Percentiles rank a stretch among this genome's conserved stretches.
These are phyloP conservation scores for Ligustrum vulgare DNA, from an alignment of 257 asterid genomes.

Conservation along the genomic window DNA sequence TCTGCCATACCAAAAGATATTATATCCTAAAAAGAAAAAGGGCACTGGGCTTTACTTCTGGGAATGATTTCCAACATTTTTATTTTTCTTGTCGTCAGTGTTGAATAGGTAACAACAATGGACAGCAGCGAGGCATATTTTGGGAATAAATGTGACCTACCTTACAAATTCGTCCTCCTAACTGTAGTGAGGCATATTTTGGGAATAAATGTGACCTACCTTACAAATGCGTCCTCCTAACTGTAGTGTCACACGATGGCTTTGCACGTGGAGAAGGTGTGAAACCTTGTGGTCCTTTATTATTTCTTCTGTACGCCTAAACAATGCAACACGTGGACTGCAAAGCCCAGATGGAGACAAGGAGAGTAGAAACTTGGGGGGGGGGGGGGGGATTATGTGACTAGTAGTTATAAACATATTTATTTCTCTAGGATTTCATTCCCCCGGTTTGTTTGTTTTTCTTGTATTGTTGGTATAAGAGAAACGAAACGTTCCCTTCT, in stretches of 20 bases:
- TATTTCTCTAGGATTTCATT: not conserved
- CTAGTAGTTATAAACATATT: not conserved
- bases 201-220: not conserved
- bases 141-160: not conserved
- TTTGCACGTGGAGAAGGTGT: not conserved
- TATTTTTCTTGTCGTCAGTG: not conserved
- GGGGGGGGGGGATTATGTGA: not conserved
- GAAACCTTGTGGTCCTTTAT: not conserved
- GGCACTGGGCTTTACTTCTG: not conserved
- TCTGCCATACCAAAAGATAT: not conserved
- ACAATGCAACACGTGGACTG: not conserved
- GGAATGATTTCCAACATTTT: not conserved
- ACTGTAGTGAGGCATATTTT: not conserved
- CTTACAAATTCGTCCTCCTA: not conserved
- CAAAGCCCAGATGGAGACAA: not conserved
- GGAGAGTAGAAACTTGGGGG: not conserved
- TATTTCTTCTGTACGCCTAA: not conserved
- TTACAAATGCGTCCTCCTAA: not conserved
- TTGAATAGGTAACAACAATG: not conserved
- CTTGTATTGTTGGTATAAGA: not conserved
- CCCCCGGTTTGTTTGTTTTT: not conserved
- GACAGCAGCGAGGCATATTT: not conserved
- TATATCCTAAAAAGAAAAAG: not conserved
- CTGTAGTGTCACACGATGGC: not conserved
- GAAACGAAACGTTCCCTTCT: not conserved